Conservation (phyloP, 2,329 filamentous ascomycete species). For the Gnomoniopsis sp. region DNA sequence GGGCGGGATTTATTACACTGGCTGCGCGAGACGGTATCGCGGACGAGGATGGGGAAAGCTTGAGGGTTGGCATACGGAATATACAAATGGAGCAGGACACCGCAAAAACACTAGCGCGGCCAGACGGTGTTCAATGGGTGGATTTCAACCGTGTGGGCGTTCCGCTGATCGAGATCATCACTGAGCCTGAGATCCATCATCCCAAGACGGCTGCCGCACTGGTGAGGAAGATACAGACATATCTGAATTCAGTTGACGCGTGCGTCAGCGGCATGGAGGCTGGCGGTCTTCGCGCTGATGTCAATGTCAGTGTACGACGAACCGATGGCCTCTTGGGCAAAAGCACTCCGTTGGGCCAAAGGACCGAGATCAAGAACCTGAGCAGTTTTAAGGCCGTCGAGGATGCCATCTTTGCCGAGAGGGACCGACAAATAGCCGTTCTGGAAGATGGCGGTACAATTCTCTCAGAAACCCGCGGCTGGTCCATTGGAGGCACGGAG, state of each 20-base stretch:
- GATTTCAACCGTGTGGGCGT: constrained; percentile 93
- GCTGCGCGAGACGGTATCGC: constrained; percentile 75
- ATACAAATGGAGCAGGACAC: constrained; percentile 98
- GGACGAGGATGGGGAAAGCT: constrained; percentile 64
- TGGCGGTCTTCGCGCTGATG: constrained; percentile 85
- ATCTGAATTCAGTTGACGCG: constrained; percentile 76
- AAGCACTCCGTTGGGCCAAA: constrained; percentile 61
- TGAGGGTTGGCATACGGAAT: constrained; percentile 82
- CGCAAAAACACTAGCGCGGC: constrained; percentile 83
- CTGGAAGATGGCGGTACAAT: constrained; percentile 72
- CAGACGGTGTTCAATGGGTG: constrained; percentile 70
- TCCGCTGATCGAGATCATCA: constrained; percentile 93
- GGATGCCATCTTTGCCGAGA: constrained; percentile 88
- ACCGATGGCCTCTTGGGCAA: constrained; percentile 35
- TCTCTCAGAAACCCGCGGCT: constrained; percentile 86
- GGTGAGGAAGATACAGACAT: constrained; percentile 81
- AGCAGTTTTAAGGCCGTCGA: constrained; percentile 94
- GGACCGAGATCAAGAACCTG: constrained; percentile 96
- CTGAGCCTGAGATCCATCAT: constrained; percentile 80
- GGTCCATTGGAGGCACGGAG: constrained; percentile 79
- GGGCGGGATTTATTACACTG: constrained; percentile 69
- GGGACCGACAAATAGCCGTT: constrained; percentile 80
- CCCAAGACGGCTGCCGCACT: constrained; percentile 84
- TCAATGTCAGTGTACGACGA: constrained; percentile 85
- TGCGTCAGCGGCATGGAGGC: constrained; percentile 91